These are phyloP conservation scores for Tritrichomonas musculus DNA, from an alignment of 208 protist genomes.

Conservation along the genomic window DNA sequence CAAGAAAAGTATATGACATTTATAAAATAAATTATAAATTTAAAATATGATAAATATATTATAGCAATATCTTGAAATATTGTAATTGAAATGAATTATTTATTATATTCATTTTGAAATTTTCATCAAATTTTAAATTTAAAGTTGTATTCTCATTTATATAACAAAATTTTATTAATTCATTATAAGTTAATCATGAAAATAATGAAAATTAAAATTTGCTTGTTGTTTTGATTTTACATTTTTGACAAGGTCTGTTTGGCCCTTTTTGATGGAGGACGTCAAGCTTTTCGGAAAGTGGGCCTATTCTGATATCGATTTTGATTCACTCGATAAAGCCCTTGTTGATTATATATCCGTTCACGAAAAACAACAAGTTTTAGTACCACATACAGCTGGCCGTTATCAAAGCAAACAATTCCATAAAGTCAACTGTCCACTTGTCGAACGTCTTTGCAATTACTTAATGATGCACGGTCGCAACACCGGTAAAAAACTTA, in stretches of 20 bases:
- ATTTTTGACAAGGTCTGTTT: no score
- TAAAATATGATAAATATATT: no score
- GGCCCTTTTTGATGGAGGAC: no score
- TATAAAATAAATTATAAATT: neutral
- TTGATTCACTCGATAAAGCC: slow-evolving; percentile 57
- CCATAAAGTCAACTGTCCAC: slow-evolving; percentile 90
- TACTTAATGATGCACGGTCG: slow-evolving; percentile 63
- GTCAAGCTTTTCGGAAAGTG: slow-evolving; percentile 65
- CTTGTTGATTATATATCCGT: slow-evolving; percentile 88
- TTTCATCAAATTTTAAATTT: no score
- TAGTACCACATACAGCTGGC: slow-evolving; percentile 93
- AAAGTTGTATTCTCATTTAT: no score
- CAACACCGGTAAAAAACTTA: slow-evolving; percentile 99
- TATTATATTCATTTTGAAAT: no score
- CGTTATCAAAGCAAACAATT: slow-evolving; percentile 95
- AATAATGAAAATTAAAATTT: no score
- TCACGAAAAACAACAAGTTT: slow-evolving; percentile 69
- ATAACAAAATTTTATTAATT: no score
- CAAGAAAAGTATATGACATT: neutral
- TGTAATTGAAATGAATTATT: no score
- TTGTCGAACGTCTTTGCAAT: slow-evolving; percentile 72
- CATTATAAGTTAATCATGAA: no score
- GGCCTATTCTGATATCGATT: slow-evolving; percentile 58
- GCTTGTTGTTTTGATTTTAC: no score
- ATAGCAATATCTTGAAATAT: no score